Conservation (phyloP, 192 early-diverging fungal species). For the Entomortierella parvispora region DNA sequence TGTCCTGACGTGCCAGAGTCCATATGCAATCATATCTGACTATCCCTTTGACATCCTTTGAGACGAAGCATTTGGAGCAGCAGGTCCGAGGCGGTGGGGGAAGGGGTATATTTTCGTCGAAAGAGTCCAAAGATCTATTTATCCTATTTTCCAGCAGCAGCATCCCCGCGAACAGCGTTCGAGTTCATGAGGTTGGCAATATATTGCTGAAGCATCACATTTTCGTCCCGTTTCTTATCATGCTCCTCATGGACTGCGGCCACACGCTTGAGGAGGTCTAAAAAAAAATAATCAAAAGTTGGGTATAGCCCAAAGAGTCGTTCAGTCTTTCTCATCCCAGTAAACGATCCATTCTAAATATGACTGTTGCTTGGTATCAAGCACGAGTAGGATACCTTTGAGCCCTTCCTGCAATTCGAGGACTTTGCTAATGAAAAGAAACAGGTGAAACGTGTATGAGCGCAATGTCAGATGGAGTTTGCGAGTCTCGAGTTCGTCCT, state of each 20-base stretch:
- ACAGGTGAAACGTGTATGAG: not conserved
- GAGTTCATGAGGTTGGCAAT: slow-evolving; percentile 54
- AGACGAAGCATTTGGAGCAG: too few relatives aligned
- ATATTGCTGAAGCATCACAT: slow-evolving; percentile 45
- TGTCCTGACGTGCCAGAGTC: too few relatives aligned
- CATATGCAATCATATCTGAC: too few relatives aligned
- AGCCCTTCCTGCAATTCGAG: slow-evolving; percentile 46
- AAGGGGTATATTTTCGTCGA: too few relatives aligned
- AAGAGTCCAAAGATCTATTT: too few relatives aligned
- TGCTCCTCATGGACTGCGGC: slow-evolving; percentile 46
- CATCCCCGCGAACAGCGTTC: slow-evolving; percentile 45
- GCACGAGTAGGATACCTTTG: slow-evolving; percentile 15
- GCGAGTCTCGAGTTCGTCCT: not conserved
- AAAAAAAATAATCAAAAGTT: not conserved
- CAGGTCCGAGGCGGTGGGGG: too few relatives aligned
- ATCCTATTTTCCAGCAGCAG: slow-evolving; percentile 13
- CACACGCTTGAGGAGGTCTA: slow-evolving; percentile 45
- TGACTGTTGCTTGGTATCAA: too few relatives aligned
- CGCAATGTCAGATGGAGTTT: not conserved
- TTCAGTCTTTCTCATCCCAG: not conserved
- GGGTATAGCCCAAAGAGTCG: too few relatives aligned
- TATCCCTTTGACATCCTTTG: too few relatives aligned
- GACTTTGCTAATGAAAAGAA: slow-evolving; percentile 21
- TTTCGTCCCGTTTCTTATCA: slow-evolving; percentile 50
- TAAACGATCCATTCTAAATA: too few relatives aligned